Base-by-base conservation (phyloP, 1,284 basidiomycete genomes). In the Sanghuangporus weigelae region DNA sequence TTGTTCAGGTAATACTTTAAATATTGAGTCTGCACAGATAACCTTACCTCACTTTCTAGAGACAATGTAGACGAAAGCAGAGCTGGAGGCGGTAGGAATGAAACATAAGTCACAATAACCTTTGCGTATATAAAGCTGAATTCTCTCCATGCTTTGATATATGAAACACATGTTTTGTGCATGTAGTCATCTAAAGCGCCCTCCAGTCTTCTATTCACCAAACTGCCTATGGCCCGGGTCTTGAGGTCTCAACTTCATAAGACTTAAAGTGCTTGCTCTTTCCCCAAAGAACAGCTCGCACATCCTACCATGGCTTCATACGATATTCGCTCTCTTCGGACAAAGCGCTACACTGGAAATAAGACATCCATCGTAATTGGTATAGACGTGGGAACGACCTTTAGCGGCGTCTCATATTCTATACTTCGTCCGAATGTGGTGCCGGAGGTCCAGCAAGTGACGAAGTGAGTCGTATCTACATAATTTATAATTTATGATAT, bases 361-460 rank as follows among this genome's bases (percentile, higher is more conserved):
- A 48, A 31, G 16, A 57, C 35, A 1, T 42, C 36, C 10, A 36
- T 65, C 26, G 48, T 65, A 21, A 62, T 65, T 14, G 63, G 59
- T 38, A 65, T 65, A 21, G 63, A 65, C 40, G 59, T 65, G 3
- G 63, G 63, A 35, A 65, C 63, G 7, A 65, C 63, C 12, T 65
- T 62, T 50, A 62, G 59, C 31, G 63, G 63, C 3, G 63, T 65
- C 8, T 65, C 63, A 3, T 65, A 65, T 39, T 54, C 59, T n/a
- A 38, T 65, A 21, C 53, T 65, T n/a, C 54, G 60, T 19, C 63
- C 63, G 23, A 54, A 54, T 38, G 55, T 58, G 48, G 21, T 57
- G 23, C 63, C 63, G 16, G 54, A 57, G 21, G 42, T 65, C 35
- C 51, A 57, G 48, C n/a, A 54, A 10, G 63, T 65, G 10, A 58